phyloP scores from a whole-genome alignment of 345 rosid species.

The Pistacia integerrima region DNA sequence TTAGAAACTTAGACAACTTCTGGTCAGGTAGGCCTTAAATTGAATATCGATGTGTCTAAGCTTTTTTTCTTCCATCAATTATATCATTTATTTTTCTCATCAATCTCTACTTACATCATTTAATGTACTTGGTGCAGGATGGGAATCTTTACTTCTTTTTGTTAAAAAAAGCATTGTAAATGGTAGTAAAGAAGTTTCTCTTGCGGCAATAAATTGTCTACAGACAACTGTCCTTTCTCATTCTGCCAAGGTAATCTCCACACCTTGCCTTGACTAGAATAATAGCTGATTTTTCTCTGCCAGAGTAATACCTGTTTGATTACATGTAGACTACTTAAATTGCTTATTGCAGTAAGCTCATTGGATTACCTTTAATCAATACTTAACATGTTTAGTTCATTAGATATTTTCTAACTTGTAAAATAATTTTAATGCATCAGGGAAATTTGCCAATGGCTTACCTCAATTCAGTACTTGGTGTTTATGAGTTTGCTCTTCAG shows the following conservation, averaged over 20 bases:
- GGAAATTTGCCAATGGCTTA: constrained; percentile 78
- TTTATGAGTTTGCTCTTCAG: constrained; percentile 77
- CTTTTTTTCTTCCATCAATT: not conserved
- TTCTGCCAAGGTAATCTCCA: constrained; percentile 63
- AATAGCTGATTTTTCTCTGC: constrained; percentile 9
- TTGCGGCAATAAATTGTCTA: constrained; percentile 89
- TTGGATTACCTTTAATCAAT: not conserved
- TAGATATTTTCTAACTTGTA: constrained; percentile 14
- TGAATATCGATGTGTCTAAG: constrained; percentile 13
- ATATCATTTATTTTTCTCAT: not conserved
- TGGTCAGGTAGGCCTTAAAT: constrained; percentile 67
- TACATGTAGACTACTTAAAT: constrained; percentile 2
- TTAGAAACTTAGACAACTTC: constrained; percentile 70
- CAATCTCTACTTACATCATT: not conserved
- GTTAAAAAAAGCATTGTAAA: constrained; percentile 75
- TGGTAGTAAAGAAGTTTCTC: constrained; percentile 92
- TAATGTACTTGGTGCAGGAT: constrained; percentile 50
- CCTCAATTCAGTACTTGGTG: constrained; percentile 78
- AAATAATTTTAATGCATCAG: constrained; percentile 35
- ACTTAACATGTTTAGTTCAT: not conserved
- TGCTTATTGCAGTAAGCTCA: not conserved
- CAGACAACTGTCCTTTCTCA: constrained; percentile 84
- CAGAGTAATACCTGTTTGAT: not conserved
- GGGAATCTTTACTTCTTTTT: constrained; percentile 85
- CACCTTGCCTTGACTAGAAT: not conserved